Evolutionary conservation across 2,329 filamentous ascomycete genomes (phyloP), one percentile per base, ranked within the genome.

Genomic region (Botrytis pseudocinerea): DNA sequence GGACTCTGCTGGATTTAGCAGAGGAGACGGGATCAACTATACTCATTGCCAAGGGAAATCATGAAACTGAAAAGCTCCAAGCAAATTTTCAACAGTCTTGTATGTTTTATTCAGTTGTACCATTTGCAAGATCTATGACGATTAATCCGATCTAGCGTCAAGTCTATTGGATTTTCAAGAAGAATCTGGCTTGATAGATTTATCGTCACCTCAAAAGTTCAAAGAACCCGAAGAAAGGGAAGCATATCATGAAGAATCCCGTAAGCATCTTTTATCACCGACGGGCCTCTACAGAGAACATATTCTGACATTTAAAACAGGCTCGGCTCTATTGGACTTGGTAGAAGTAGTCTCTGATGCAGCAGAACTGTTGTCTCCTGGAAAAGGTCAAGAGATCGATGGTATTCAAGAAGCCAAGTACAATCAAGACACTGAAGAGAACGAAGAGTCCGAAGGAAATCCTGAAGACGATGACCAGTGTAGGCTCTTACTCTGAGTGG

Each of bases 111-210:
- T n/a, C 0, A 6, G 16, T 8, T 8, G 1, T 1, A 61, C 12
- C 5, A 38, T 40, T 61, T 25, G 20, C 22, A 32, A 0, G 1
- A 12, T 18, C 0, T 10, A n/a, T 40, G 6, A 4, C 12, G 2
- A 8, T 16, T 61, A 14, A 61, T 20, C 12, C 28, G 9, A 61
- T 25, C 8, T 61, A 61, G 59, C 14, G 35, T 40, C 59, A 25
- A 61, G 6, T 8, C 59, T 25, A 4, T 2, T 40, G 0, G 59
- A 40, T 61, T 6, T 40, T 25, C 32, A 25, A 38, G 22, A 61
- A 1, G 35, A 61, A n/a, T n/a, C 4, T 40, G 22, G 22, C n/a
- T n/a, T n/a, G 5, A 16, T 12, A 28, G 16, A 64, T 25, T 9
- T 10, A 44, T 64, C 38, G 1, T 20, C 38, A 16, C 14, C 38